Percentiles rank a stretch among this genome's conserved stretches.
Conservation (phyloP, 1,284 basidiomycete species). For the Wallemia hederae region DNA sequence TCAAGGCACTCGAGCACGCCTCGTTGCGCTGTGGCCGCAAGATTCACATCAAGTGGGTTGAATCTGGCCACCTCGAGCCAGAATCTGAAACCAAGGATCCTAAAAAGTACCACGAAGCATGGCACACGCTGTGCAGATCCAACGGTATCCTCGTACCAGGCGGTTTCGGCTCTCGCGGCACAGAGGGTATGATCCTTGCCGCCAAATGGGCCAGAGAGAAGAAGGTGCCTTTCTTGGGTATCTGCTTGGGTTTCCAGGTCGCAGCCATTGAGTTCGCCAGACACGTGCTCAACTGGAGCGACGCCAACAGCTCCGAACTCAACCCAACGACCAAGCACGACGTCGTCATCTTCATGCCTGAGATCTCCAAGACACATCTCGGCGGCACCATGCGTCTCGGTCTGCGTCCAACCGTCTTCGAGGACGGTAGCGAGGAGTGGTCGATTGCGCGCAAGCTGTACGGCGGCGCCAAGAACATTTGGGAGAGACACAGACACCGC, state of each 20-base stretch:
- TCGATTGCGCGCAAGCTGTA: conserved; percentile 52
- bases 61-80: conserved; percentile 74
- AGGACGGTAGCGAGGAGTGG: conserved; percentile 29
- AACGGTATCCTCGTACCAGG: conserved; percentile 87
- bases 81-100: conserved; percentile 48
- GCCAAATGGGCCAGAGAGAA: conserved; percentile 91
- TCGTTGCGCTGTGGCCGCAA: conserved; percentile 70
- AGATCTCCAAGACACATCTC: conserved; percentile 91
- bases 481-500: conserved; percentile 91
- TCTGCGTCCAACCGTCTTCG: conserved; percentile 73
- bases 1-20: conserved; percentile 89
- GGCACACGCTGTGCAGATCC: conserved; percentile 50
- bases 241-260: conserved; percentile 93
- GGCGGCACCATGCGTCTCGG: conserved; percentile 96
- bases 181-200: conserved; percentile 89
- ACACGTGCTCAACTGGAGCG: conserved; percentile 47
- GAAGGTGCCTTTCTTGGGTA: conserved; percentile 77
- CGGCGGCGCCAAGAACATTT: conserved; percentile 51
- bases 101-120: conserved; percentile 80
- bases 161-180: conserved; percentile 76
- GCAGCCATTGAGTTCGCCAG: conserved; percentile 88
- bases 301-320: conserved; percentile 72
- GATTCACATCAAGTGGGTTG: conserved; percentile 75
- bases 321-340: conserved; percentile 28
- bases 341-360: conserved; percentile 91